Base-by-base conservation (phyloP, 352 stramenopile species). In the Globisporangium iwayamae region DNA sequence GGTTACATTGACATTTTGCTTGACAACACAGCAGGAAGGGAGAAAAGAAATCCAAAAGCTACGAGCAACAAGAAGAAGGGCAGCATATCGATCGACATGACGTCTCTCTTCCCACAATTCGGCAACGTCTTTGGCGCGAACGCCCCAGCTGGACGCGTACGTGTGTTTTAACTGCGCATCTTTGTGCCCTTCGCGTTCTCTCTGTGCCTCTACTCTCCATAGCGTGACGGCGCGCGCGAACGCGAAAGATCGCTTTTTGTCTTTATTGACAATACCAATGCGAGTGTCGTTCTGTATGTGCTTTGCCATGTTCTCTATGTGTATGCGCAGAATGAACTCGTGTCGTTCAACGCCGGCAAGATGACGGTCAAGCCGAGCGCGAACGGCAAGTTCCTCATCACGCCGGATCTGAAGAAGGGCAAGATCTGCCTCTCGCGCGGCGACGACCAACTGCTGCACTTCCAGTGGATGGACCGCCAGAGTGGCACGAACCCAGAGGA, bases 341-440 rank as follows among this genome's bases (percentile, higher is more conserved):
- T 97, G 60, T 81, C 83, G n/a, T 97, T 97, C 72, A 95, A 97
- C 48, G 91, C 91, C 10, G 91, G 91, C 63, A 96, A 96, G 73
- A 93, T 97, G 89, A 85, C 78, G 8, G 80, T 88, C 20, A 83
- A 79, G 50, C 70, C 84, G 18, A 74, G 83, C 50, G 64, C 78
- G n/a, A 86, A 87, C 62, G 89, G 85, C 63, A 96, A 96, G 69
- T 96, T 96, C 64, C 56, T 96, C 20, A 75, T 98, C 48, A 89
- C 81, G 55, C 90, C 92, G 13, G 89, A 98, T 64, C 72, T 91
- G 38, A 89, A 96, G 71, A 98, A 98, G 73, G 92, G 92, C 50
- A 93, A 93, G 67, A 77, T 96, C 65, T 85, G 78, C 65, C 77
- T 97, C 63, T 92, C 89, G 46, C 86, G 88, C 54, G 89, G 80